A percentile compares a stretch with the other conserved stretches of the same genome.
Conservation (phyloP, 805 yeast genomes). For the Starmerella etchellsii region DNA sequence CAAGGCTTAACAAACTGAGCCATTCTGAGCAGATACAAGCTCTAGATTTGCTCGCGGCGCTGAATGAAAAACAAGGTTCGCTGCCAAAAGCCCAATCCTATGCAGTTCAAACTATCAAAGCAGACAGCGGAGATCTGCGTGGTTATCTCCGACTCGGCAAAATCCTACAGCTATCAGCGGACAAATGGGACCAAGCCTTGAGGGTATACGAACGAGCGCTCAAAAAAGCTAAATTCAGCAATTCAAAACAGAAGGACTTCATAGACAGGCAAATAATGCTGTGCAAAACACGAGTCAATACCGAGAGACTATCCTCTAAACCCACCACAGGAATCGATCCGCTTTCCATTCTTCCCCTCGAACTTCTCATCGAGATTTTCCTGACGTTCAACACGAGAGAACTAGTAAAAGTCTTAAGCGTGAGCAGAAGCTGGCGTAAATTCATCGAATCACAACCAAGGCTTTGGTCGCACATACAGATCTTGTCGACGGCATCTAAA, state of each 20-base stretch:
- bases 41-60: slow-evolving; percentile 17
- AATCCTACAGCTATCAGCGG: slow-evolving; percentile 11
- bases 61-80: slow-evolving; percentile 14
- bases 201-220: slow-evolving; percentile 14
- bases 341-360: slow-evolving; percentile 11
- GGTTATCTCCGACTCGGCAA: slow-evolving; percentile 20
- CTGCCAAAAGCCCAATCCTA: slow-evolving; percentile 9
- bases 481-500: not conserved
- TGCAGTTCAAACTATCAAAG: slow-evolving; percentile 12
- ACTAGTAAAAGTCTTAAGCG: slow-evolving; percentile 3
- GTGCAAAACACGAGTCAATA: not conserved
- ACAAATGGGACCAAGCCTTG: slow-evolving; percentile 9
- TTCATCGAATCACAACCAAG: slow-evolving; percentile 7
- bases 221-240: not conserved
- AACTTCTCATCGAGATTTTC: slow-evolving; percentile 12
- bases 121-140: slow-evolving; percentile 9
- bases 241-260: not conserved
- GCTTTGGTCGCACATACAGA: slow-evolving; percentile 13
- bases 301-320: too few species aligned
- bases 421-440: slow-evolving; percentile 10
- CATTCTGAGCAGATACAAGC: slow-evolving; percentile 3
- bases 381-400: slow-evolving; percentile 7
- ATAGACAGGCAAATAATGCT: slow-evolving; percentile 7
- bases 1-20: not conserved
- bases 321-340: slow-evolving; percentile 2